phyloP scores from a whole-genome alignment of 345 rosid genomes.

The Ceriops zippeliana region DNA sequence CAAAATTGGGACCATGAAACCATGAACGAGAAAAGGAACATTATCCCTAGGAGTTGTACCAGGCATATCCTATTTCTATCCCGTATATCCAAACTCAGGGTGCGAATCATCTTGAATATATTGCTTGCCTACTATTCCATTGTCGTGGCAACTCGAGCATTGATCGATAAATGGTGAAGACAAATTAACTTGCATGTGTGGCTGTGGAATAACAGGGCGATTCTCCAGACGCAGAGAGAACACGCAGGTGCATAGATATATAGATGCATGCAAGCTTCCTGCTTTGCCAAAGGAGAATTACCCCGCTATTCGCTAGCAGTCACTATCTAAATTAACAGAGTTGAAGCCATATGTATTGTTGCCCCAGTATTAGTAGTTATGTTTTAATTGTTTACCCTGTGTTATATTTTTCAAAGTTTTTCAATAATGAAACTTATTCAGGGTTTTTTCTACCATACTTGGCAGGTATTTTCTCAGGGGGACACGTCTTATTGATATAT shows the following conservation, averaged over 20 bases:
- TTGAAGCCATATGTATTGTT: too few relatives aligned
- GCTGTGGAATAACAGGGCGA: slow-evolving; percentile 40
- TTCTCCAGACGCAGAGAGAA: slow-evolving; percentile 38
- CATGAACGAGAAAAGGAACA: slow-evolving; percentile 25
- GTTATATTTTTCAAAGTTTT: too few relatives aligned
- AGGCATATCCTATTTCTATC: slow-evolving; percentile 28
- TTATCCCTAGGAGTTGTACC: slow-evolving; percentile 3
- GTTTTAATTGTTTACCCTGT: too few relatives aligned
- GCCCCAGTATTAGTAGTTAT: too few relatives aligned
- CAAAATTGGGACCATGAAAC: slow-evolving; percentile 29
- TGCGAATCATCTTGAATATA: slow-evolving; percentile 31
- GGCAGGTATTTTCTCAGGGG: too few relatives aligned
- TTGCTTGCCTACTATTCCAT: neutral
- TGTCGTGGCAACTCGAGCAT: neutral
- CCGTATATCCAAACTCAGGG: slow-evolving; percentile 31
- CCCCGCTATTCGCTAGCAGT: slow-evolving; percentile 42
- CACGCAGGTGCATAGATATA: too few relatives aligned
- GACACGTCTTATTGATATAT: too few relatives aligned
- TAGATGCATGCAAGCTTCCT: neutral
- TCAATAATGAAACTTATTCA: too few relatives aligned
- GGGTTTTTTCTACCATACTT: too few relatives aligned
- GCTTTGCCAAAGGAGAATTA: slow-evolving; percentile 66
- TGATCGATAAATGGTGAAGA: neutral
- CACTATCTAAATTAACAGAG: neutral
- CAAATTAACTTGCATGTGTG: slow-evolving; percentile 8